phyloP scores from a whole-genome alignment of 176 grass and related monocot species.

The Saccharum officinarum region DNA sequence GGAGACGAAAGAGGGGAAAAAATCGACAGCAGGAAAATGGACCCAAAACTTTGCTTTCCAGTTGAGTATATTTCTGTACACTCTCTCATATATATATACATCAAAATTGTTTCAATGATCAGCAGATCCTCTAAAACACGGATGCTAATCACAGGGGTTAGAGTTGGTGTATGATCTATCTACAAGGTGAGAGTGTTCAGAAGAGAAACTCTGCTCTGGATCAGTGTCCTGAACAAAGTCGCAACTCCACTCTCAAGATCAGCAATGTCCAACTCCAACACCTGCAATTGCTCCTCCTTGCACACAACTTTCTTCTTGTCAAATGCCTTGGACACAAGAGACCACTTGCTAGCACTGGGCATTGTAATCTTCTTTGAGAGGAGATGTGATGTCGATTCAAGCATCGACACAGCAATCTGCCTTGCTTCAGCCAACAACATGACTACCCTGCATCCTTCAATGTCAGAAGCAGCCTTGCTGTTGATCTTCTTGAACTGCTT shows the following conservation, averaged over 20 bases:
- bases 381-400: not conserved
- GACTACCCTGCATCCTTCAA: constrained; percentile 13
- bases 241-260: constrained; percentile 22
- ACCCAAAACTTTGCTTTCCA: constrained; percentile 35
- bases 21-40: constrained; percentile 36
- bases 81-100: constrained; percentile 16
- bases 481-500: constrained; percentile 22
- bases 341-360: constrained; percentile 21
- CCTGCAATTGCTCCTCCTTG: constrained; percentile 15
- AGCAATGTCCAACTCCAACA: constrained; percentile 33
- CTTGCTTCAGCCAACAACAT: constrained; percentile 18
- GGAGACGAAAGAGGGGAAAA: not conserved
- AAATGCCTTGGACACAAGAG: constrained; percentile 25
- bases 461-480: not conserved
- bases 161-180: constrained; percentile 8
- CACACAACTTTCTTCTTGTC: constrained; percentile 16
- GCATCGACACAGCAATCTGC: not conserved
- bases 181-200: constrained; percentile 39
- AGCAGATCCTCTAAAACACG: not conserved
- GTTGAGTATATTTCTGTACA: not conserved
- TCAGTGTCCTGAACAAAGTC: constrained; percentile 38
- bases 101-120: constrained; percentile 17
- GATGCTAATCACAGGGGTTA: constrained; percentile 7
- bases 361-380: not conserved
- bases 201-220: constrained; percentile 34